These are phyloP conservation scores for Laburnicola sp. DNA, from an alignment of 2,329 filamentous ascomycete species.

Conservation along the genomic window DNA sequence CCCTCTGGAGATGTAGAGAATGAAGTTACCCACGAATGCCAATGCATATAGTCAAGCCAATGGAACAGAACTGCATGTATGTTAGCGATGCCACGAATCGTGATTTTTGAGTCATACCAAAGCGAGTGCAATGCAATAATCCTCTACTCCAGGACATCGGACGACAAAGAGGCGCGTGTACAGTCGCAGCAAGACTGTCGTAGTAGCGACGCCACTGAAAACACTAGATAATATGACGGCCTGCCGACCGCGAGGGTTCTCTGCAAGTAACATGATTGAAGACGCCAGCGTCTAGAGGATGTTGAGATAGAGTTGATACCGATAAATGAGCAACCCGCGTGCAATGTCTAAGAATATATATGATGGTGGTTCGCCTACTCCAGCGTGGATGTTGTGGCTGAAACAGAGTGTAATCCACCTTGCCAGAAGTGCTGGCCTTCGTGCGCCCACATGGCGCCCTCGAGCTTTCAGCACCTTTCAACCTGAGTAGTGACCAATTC, in stretches of 20 bases:
- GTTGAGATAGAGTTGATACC: no score
- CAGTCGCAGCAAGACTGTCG: constrained; percentile 1
- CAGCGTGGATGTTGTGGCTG: no score
- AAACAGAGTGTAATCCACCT: no score
- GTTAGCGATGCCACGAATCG: neutral
- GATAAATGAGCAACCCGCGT: no score
- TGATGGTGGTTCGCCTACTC: no score
- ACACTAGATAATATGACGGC: constrained; percentile 5
- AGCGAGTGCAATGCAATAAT: constrained; percentile 4
- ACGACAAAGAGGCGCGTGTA: constrained; percentile 10
- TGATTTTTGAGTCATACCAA: neutral
- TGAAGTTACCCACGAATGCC: constrained; percentile 28
- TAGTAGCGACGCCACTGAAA: constrained; percentile 5
- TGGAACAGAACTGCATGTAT: constrained; percentile 26
- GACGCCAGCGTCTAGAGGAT: no score
- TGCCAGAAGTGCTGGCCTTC: no score
- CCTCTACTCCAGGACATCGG: constrained; percentile 7
- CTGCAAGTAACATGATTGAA: neutral
- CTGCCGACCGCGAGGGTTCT: constrained; percentile 5
- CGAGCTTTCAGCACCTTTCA: no score
- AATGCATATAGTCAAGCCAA: constrained; percentile 34
- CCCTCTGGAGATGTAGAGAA: neutral
- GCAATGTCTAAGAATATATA: no score
- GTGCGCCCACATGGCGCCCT: no score
- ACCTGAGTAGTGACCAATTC: no score